Percentiles rank a stretch among this genome's conserved stretches.
Conservation (phyloP, 1,284 basidiomycete genomes). For the Schizopora paradoxa region DNA sequence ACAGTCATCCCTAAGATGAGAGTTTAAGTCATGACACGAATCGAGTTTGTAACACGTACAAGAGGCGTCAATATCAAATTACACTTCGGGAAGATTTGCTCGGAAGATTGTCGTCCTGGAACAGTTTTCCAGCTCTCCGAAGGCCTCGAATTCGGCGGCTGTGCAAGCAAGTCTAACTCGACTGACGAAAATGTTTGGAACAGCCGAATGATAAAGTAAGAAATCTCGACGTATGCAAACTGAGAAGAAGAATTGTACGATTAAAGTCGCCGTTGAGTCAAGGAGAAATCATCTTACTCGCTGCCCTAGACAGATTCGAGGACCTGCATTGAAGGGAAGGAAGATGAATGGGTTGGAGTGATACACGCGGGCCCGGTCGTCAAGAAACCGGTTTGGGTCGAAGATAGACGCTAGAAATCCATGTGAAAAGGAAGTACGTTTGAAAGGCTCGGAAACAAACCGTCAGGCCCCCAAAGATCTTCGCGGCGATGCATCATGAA, state of each 20-base stretch:
- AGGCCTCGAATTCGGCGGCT: slow-evolving; percentile 31
- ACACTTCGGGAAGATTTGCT: slow-evolving; percentile 32
- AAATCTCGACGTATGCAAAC: slow-evolving; percentile 41
- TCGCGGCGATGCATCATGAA: slow-evolving; percentile 22
- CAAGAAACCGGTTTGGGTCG: slow-evolving; percentile 57
- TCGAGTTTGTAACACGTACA: slow-evolving; percentile 10
- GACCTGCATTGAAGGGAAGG: slow-evolving; percentile 55
- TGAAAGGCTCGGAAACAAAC: slow-evolving; percentile 15
- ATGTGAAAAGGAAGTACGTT: background rate
- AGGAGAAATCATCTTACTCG: slow-evolving; percentile 32
- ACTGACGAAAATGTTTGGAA: slow-evolving; percentile 45
- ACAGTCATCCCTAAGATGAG: slow-evolving; percentile 25
- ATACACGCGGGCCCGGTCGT: slow-evolving; percentile 45
- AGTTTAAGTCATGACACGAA: background rate
- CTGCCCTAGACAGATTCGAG: slow-evolving; percentile 56
- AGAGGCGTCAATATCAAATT: slow-evolving; percentile 41
- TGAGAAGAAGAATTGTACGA: slow-evolving; percentile 35
- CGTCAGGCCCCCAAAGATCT: slow-evolving; percentile 31
- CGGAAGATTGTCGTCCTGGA: slow-evolving; percentile 31
- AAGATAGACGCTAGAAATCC: slow-evolving; percentile 39
- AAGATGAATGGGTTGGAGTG: slow-evolving; percentile 56
- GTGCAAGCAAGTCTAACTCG: slow-evolving; percentile 36
- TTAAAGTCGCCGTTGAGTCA: slow-evolving; percentile 33
- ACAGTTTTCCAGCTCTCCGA: slow-evolving; percentile 31
- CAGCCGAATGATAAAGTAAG: slow-evolving; percentile 37